Percentiles rank a stretch among this genome's conserved stretches.
These are phyloP conservation scores for Kodamaea fungicola DNA, from an alignment of 1,139 yeast genomes.

Conservation along the genomic window DNA sequence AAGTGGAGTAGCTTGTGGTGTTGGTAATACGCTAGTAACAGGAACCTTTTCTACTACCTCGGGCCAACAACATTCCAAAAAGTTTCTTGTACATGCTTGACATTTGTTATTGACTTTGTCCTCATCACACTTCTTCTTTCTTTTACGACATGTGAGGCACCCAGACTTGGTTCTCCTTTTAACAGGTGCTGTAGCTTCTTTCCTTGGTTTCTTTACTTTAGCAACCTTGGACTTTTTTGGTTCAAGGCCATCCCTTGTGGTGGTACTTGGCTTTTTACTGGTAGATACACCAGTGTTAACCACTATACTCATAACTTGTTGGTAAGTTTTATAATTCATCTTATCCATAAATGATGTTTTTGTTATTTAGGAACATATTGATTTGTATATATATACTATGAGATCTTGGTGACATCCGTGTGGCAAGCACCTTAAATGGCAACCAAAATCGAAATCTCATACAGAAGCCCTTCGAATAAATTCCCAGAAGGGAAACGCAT, in stretches of 20 bases:
- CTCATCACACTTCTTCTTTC: constrained; percentile 76
- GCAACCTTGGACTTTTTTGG: constrained; percentile 6
- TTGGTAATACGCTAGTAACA: constrained; percentile 5
- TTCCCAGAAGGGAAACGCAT: background rate
- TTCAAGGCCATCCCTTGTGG: constrained; percentile 1
- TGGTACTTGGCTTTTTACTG: constrained; percentile 8
- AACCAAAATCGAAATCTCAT: constrained; percentile 10
- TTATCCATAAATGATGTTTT: constrained; percentile 6
- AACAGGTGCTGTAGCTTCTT: constrained; percentile 5
- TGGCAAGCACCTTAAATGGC: constrained; percentile 8
- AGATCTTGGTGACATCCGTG: background rate
- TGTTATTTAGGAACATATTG: background rate
- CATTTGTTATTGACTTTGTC: constrained; percentile 43
- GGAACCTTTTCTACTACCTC: constrained; percentile 2
- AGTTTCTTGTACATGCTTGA: constrained; percentile 47
- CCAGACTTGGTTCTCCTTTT: constrained; percentile 68
- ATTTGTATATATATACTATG: constrained; percentile 2
- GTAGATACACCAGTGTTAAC: constrained; percentile 18
- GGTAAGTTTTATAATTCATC: constrained; percentile 36
- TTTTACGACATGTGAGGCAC: constrained; percentile 67
- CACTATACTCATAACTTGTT: constrained; percentile 39
- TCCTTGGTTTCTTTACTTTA: constrained; percentile 6
- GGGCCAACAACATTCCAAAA: constrained; percentile 40
- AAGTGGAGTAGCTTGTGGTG: constrained; percentile 7
- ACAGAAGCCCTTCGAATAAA: background rate